Base-by-base conservation (phyloP, 78 protist species). In the Protostelium mycophagum region DNA sequence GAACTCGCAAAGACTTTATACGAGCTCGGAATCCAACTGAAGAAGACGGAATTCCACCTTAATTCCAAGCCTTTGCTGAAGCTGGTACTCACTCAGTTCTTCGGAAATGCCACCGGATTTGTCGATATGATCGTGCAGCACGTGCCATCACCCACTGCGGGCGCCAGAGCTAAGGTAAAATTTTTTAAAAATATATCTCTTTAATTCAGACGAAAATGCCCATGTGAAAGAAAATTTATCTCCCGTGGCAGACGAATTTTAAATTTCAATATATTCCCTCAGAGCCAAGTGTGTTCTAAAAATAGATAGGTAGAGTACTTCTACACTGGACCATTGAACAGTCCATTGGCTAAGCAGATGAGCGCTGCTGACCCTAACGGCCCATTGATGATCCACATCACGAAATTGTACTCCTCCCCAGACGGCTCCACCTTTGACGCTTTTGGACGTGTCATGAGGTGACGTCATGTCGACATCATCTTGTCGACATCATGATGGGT, bases 121-220 rank as follows among this genome's bases (percentile, higher is more conserved):
- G 99, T 96, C 34, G 97, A 93, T 88, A 90, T 97, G 97, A 0
- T 37, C 37, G 94, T 63, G 0, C 37, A 36, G 10, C 94, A 90
- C 84, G 9, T 98, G 38, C 99, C 99, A 10, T 94, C 97, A n/a
- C 99, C 99, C 28, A 36, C 34, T 1, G 89, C 34, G 9, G 90
- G 63, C 28, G 98, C 97, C 29, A 0, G 0, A 28, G 29, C 29
- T 34, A 96, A 97, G 91, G 92, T 85, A 83, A n/a, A 38, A 1
- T 23, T 38, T 87, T 16, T 23, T n/a, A n/a, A n/a, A n/a, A n/a
- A n/a, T n/a, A n/a, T n/a, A n/a, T n/a, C n/a, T n/a, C n/a, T n/a
- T n/a, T n/a, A n/a, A n/a, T n/a, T n/a, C n/a, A n/a, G n/a, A n/a
- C n/a, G n/a, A n/a, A n/a, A n/a, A n/a, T n/a, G n/a, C n/a, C n/a